These are phyloP conservation scores for Malassezia psittaci DNA, from an alignment of 1,284 basidiomycete genomes.

Conservation along the genomic window DNA sequence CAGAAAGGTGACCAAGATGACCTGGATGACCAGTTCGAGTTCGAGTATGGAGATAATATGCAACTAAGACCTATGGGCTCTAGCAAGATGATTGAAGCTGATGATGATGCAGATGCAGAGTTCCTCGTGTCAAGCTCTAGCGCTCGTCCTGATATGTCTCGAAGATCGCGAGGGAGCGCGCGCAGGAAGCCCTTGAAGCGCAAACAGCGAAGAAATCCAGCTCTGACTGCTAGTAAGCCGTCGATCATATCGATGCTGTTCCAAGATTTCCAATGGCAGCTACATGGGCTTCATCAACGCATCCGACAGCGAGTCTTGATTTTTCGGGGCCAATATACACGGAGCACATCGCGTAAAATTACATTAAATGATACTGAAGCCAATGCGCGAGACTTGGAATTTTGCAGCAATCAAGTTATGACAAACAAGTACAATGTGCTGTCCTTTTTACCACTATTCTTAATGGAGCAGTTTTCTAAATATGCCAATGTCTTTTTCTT, in stretches of 20 bases:
- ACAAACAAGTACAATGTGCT: conserved; percentile 89
- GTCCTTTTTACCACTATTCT: conserved; percentile 86
- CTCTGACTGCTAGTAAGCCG: conserved; percentile 7
- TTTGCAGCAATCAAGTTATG: conserved; percentile 65
- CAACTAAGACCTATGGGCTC: conserved; percentile 13
- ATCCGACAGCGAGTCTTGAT: conserved; percentile 22
- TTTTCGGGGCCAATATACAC: conserved; percentile 24
- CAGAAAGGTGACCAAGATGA: background rate
- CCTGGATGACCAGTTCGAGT: conserved; percentile 1
- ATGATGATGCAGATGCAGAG: conserved; percentile 26
- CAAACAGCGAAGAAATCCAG: background rate
- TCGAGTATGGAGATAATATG: conserved; percentile 4
- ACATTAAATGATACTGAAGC: conserved; percentile 37
- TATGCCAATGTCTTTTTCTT: conserved; percentile 98
- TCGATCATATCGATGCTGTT: conserved; percentile 8
- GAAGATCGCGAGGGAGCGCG: background rate
- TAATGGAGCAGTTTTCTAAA: conserved; percentile 89
- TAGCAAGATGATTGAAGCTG: conserved; percentile 42
- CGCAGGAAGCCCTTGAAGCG: background rate
- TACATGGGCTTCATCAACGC: conserved; percentile 17
- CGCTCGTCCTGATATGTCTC: background rate
- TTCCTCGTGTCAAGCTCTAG: background rate
- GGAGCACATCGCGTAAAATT: conserved; percentile 32
- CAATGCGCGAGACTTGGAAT: conserved; percentile 33
- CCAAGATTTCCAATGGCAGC: conserved; percentile 12